Evolutionary conservation across 768 basidiomycete species (phyloP), one percentile per base, ranked within the genome.

Genomic region (Lanmaoa pseudosensibilis): DNA sequence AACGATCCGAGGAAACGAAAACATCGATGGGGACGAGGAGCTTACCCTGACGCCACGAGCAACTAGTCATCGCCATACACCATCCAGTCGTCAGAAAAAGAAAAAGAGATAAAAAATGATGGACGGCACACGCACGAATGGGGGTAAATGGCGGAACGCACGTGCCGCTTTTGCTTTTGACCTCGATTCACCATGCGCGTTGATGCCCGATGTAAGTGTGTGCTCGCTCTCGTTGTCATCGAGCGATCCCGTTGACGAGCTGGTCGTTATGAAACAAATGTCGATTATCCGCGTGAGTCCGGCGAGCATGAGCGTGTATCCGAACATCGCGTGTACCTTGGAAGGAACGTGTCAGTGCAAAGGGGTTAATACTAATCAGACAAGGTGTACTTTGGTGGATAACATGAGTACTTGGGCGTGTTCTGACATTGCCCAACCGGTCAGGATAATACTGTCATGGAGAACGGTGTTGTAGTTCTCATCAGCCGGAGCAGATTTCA

Each of bases 371-470:
- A 7, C 32, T 8, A 34, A 27, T 40, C 11, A 38, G 12, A 40
- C n/a, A 32, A 40, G 2, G 21, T 63, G 46, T 51, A 92, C 92
- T 75, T 85, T 85, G 1, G 92, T 91, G 1, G 92, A 92, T 38
- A 95, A 77, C 84, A 85, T 87, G 47, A 94, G 78, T 5, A 83
- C 85, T 74, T 98, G 94, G 1, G 83, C 83, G 61, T 97, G 94
- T 43, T 91, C 86, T 0, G 90, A 89, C 90, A 97, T 95, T 0
- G 88, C 94, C 87, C 90, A 96, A 7, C 95, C 95, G 0, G 95
- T 97, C 56, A 97, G 77, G 55, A 93, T 86, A 60, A 95, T 87
- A 46, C 89, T 93, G 56, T 36, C 39, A 15, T 56, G 5, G 8
- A 33, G 34, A 30, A 36, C 23, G 25, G 49, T 5, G 44, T 49